phyloP scores from a whole-genome alignment of 2,329 filamentous ascomycete species.

The Colletotrichum zoysiae region DNA sequence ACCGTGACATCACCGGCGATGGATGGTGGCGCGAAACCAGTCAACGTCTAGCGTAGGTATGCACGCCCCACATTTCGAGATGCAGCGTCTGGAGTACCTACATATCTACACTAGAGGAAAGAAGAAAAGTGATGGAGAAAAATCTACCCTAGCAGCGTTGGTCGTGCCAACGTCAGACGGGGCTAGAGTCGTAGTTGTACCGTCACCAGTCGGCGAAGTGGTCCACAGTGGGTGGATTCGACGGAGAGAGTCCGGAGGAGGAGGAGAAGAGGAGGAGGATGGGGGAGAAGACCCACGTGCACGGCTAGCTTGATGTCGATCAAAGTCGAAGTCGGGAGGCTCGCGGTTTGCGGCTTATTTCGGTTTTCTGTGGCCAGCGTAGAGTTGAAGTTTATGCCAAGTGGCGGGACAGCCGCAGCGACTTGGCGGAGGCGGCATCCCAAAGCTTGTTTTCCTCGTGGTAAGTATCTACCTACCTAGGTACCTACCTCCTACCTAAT shows the following conservation, averaged over 20 bases:
- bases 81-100: constrained; percentile 11
- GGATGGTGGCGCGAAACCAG: constrained; percentile 35
- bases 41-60: constrained; percentile 26
- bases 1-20: constrained; percentile 35
- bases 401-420: constrained; percentile 35
- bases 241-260: constrained; percentile 35
- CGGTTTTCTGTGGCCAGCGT: not conserved
- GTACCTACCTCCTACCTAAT: no score
- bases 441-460: constrained; percentile 35
- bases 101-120: not conserved
- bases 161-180: constrained; percentile 9
- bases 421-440: constrained; percentile 28
- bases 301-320: not conserved
- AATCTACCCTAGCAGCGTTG: constrained; percentile 8
- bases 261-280: constrained; percentile 11
- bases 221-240: constrained; percentile 29
- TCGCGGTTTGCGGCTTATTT: not conserved
- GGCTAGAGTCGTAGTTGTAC: constrained; percentile 1
- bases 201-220: constrained; percentile 1
- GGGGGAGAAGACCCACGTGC: not conserved
- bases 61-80: constrained; percentile 34
- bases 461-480: no score
- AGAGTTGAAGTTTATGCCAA: constrained; percentile 24
- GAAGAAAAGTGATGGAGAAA: constrained; percentile 2
- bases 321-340: not conserved